These are phyloP conservation scores for Alternaria angustiovoidea DNA, from an alignment of 2,329 filamentous ascomycete species.

Conservation along the genomic window DNA sequence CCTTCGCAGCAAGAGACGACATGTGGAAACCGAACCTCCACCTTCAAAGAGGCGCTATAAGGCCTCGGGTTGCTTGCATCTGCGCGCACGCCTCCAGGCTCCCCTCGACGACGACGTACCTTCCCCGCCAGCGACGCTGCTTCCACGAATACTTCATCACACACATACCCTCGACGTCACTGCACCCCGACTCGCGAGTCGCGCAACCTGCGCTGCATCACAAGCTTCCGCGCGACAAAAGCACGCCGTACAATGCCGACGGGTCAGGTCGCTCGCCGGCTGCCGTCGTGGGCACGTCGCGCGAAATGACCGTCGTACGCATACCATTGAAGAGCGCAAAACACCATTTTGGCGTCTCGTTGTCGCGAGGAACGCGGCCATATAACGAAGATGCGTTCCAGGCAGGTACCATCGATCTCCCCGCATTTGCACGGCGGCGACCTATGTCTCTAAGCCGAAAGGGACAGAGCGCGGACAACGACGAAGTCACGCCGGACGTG, in stretches of 20 bases:
- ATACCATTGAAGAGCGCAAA: slow-evolving; percentile 94
- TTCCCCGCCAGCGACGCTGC: slow-evolving; percentile 42
- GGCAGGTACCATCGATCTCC: slow-evolving; percentile 90
- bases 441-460: slow-evolving; percentile 68
- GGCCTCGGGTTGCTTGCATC: slow-evolving; percentile 31
- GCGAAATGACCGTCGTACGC: slow-evolving; percentile 91
- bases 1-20: slow-evolving; percentile 42
- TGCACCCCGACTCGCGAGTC: slow-evolving; percentile 81
- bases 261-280: slow-evolving; percentile 45
- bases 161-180: slow-evolving; percentile 89
- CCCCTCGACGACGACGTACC: slow-evolving; percentile 15
- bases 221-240: slow-evolving; percentile 85
- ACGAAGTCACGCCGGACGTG: slow-evolving; percentile 73
- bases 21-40: slow-evolving; percentile 50
- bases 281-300: slow-evolving; percentile 47
- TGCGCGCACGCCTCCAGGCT: slow-evolving; percentile 18
- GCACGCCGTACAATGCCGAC: slow-evolving; percentile 73
- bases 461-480: slow-evolving; percentile 42
- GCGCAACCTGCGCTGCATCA: slow-evolving; percentile 72
- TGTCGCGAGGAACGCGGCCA: slow-evolving; percentile 80
- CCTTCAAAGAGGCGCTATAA: slow-evolving; percentile 35
- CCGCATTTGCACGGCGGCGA: slow-evolving; percentile 85
- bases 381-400: slow-evolving; percentile 96
- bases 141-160: slow-evolving; percentile 99
- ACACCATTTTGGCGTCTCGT: slow-evolving; percentile 88